Conservation (phyloP, 2,329 filamentous ascomycete genomes). For the Fusarium pseudocircinatum region DNA sequence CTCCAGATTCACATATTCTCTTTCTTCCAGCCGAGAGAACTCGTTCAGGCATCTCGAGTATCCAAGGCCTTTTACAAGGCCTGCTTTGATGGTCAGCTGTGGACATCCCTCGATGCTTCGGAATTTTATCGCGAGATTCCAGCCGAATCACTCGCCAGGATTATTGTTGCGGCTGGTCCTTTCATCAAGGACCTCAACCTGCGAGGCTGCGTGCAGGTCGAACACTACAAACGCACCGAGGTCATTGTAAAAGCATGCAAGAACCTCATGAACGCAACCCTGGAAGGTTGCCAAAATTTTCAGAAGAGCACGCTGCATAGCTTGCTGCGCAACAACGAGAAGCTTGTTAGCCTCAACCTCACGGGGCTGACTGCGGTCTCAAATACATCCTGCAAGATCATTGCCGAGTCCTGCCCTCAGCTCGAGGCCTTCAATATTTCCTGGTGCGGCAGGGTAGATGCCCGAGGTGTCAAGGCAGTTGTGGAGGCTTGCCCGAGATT, state of each 20-base stretch:
- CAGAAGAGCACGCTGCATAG: slow-evolving; percentile 80
- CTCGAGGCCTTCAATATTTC: slow-evolving; percentile 90
- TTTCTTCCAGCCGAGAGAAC: slow-evolving; percentile 80
- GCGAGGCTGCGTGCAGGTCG: slow-evolving; percentile 87
- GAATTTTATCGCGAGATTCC: slow-evolving; percentile 90
- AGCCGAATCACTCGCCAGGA: slow-evolving; percentile 81
- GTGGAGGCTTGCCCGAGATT: slow-evolving; percentile 77
- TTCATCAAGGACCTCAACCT: slow-evolving; percentile 93
- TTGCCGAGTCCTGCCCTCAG: slow-evolving; percentile 81
- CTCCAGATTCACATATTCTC: slow-evolving; percentile 80
- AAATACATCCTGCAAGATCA: slow-evolving; percentile 86
- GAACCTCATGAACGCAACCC: slow-evolving; percentile 86
- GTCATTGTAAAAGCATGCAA: slow-evolving; percentile 84
- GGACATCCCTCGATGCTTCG: slow-evolving; percentile 84
- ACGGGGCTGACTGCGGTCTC: slow-evolving; percentile 82
- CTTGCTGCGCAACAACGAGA: slow-evolving; percentile 77
- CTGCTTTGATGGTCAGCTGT: slow-evolving; percentile 95
- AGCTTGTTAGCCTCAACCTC: slow-evolving; percentile 85
- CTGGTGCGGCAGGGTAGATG: slow-evolving; percentile 90
- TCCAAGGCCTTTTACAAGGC: slow-evolving; percentile 81
- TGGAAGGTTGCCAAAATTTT: slow-evolving; percentile 91
- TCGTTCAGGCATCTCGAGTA: slow-evolving; percentile 80
- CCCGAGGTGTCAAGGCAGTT: slow-evolving; percentile 76
- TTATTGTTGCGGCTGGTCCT: slow-evolving; percentile 85
- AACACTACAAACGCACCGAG: slow-evolving; percentile 80